phyloP scores from a whole-genome alignment of 192 early-diverging fungal species.

The Gonapodya sp. region DNA sequence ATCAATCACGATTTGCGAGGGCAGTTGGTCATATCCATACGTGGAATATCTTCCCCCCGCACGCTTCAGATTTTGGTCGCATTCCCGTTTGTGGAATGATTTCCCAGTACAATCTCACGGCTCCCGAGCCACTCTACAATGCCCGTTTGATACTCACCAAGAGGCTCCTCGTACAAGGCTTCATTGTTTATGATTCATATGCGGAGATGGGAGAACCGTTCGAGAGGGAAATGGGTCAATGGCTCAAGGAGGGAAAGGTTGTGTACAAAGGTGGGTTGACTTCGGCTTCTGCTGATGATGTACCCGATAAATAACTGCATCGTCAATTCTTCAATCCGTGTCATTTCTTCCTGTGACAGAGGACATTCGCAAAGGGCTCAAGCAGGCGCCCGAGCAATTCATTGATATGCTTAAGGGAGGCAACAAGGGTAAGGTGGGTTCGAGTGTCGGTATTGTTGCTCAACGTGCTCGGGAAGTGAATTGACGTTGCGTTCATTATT shows the following conservation, averaged over 20 bases:
- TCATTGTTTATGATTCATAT: not conserved
- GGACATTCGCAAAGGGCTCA: conserved; percentile 8
- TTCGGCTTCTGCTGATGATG: not conserved
- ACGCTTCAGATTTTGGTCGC: conserved; percentile 32
- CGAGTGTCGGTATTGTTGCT: too few relatives aligned
- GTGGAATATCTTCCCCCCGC: not conserved
- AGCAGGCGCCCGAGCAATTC: not conserved
- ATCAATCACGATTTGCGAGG: too few relatives aligned
- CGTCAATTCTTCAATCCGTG: too few relatives aligned
- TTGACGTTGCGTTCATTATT: too few relatives aligned
- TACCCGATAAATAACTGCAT: too few relatives aligned
- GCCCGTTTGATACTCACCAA: not conserved
- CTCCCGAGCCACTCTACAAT: not conserved
- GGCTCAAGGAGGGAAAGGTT: not conserved
- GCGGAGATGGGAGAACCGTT: not conserved
- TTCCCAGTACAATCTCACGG: conserved; percentile 46
- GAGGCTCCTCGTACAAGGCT: not conserved
- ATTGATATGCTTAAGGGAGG: conserved; percentile 4
- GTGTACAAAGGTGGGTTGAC: not conserved
- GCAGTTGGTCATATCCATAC: not conserved
- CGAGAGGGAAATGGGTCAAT: not conserved
- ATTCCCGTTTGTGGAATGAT: conserved; percentile 67
- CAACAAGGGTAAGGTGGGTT: conserved; percentile 2
- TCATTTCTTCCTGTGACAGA: not conserved
- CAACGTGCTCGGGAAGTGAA: too few relatives aligned